Evolutionary conservation across 768 basidiomycete species (phyloP), one percentile per base, ranked within the genome.

Genomic region (Tulasnella sp.): DNA sequence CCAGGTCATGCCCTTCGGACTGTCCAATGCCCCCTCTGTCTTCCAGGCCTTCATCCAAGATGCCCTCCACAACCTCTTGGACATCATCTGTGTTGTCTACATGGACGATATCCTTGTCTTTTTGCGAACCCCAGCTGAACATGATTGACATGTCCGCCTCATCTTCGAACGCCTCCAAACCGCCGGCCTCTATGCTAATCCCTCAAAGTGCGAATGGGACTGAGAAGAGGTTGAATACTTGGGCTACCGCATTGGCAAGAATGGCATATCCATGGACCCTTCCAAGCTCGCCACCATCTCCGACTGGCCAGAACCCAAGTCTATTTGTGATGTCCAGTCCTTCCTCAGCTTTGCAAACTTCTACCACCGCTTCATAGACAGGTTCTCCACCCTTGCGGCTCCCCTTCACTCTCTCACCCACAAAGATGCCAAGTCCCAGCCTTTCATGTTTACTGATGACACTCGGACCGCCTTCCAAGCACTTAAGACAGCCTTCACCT

Each of bases 81-180:
- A 62, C 32, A 57, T 29, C 46, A 62, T 49, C 29, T 61, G 34
- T 64, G 62, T 45, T 31, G 63, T 21, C 5, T 64, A 60, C 49
- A 49, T 64, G 17, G 65, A 66, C 57, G 63, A 66, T 57, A 65
- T 66, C 42, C 53, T 64, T 29, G 56, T 65, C n/a, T 62, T 61
- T 49, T 58, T 61, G 3, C 48, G 55, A 6, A 35, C 32, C n/a
- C 34, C 29, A 25, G 58, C 57, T 7, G 51, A 64, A 49, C 65
- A 65, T 56, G 34, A 36, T 25, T 3, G 31, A 6, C 63, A 61
- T 34, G 61, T 65, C 5, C 15, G 37, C 12, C n/a, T 27, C 21
- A 62, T 65, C 15, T 48, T 67, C 15, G 1, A 62, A 31, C 41
- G 59, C 2, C 61, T 67, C 9, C 31, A 42, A n/a, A 45, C 65